These are phyloP conservation scores for Penicillium nordicum DNA, from an alignment of 2,329 filamentous ascomycete genomes.

Conservation along the genomic window DNA sequence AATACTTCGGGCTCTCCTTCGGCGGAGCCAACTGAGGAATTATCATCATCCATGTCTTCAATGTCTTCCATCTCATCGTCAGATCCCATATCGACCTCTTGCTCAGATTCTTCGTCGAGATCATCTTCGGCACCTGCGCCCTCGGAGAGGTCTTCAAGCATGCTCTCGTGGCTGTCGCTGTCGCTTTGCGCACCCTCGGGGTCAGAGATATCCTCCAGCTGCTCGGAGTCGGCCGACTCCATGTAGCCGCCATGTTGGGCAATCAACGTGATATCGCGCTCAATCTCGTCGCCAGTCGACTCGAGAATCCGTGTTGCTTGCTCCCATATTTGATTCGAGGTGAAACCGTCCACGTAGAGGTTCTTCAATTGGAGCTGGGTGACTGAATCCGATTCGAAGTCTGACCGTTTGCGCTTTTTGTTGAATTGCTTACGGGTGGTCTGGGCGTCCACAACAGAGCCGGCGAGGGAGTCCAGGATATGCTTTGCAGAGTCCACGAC, in stretches of 20 bases:
- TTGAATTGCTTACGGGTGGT: constrained; percentile 62
- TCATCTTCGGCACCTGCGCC: constrained; percentile 13
- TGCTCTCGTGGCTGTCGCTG: constrained; percentile 13
- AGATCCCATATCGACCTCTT: constrained; percentile 6
- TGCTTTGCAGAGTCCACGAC: constrained; percentile 74
- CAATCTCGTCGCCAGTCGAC: constrained; percentile 55
- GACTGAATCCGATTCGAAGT: constrained; percentile 46
- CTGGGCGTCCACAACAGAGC: constrained; percentile 70
- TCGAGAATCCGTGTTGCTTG: constrained; percentile 82
- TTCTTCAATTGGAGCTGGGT: constrained; percentile 71
- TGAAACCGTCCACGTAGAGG: constrained; percentile 82
- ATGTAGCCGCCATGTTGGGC: constrained; percentile 19
- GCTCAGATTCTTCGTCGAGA: constrained; percentile 14
- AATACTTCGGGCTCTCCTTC: constrained; percentile 53
- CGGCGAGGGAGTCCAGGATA: constrained; percentile 74
- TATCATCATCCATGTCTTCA: constrained; percentile 7
- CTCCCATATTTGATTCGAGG: constrained; percentile 87
- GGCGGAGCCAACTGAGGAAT: constrained; percentile 17
- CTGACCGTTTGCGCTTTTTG: constrained; percentile 72
- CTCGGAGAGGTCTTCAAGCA: constrained; percentile 15
- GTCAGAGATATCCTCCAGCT: constrained; percentile 9
- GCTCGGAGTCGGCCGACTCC: constrained; percentile 7
- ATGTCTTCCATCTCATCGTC: constrained; percentile 8
- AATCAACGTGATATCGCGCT: constrained; percentile 45
- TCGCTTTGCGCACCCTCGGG: constrained; percentile 16